These are phyloP conservation scores for Dictyophora rubrovolvata DNA, from an alignment of 768 basidiomycete species.

Conservation along the genomic window DNA sequence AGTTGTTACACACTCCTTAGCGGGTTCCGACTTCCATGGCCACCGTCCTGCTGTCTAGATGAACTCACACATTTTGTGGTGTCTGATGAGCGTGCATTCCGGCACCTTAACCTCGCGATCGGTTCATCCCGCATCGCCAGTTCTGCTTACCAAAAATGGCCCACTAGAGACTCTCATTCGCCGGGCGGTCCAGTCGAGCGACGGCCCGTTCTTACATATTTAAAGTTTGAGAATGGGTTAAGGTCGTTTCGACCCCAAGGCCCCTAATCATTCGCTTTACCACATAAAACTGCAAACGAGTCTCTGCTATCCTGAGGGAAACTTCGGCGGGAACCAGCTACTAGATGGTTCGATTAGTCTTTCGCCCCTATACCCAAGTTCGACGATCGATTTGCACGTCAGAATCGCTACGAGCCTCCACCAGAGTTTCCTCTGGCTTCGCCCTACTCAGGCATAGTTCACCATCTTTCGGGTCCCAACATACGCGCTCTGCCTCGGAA, in stretches of 20 bases:
- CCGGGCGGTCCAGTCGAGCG: constrained; percentile 38
- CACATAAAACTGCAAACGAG: constrained; percentile 42
- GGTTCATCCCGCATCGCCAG: constrained; percentile 66
- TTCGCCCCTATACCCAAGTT: constrained; percentile 95
- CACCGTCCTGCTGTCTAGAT: constrained; percentile 84
- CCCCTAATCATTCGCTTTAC: constrained; percentile 87
- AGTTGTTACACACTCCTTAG: constrained; percentile 85
- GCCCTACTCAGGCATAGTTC: constrained; percentile 85
- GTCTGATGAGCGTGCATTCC: constrained; percentile 76
- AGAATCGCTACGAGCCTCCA: constrained; percentile 93
- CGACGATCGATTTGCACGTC: constrained; percentile 94
- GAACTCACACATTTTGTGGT: constrained; percentile 78
- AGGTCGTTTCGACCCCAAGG: constrained; percentile 83
- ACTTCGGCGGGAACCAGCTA: constrained; percentile 90
- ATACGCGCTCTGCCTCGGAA: constrained; percentile 73
- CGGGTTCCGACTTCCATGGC: constrained; percentile 80
- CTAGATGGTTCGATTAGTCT: constrained; percentile 94
- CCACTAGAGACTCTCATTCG: constrained; percentile 64
- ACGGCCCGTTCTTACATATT: constrained; percentile 51
- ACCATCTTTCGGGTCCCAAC: constrained; percentile 87
- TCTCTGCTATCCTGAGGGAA: constrained; percentile 69
- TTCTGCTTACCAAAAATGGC: constrained; percentile 68
- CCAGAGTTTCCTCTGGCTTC: constrained; percentile 95
- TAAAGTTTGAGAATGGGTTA: constrained; percentile 73
- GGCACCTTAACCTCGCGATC: constrained; percentile 70